Conservation (phyloP, 2,329 filamentous ascomycete species). For the Emergomyces pasteurianus region DNA sequence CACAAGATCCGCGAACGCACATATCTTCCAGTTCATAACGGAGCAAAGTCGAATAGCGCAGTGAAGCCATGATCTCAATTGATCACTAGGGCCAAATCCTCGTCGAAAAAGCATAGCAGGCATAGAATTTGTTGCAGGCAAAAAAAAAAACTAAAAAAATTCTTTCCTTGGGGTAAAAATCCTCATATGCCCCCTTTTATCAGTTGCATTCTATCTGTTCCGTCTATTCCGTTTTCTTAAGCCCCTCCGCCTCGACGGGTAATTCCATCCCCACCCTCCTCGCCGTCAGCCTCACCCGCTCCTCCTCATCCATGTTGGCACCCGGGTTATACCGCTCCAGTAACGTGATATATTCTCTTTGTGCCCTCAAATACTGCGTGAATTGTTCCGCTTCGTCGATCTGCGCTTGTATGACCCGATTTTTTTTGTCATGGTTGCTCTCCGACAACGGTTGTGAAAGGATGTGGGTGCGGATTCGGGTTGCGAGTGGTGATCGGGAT, state of each 20-base stretch:
- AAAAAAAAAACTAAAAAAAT: no score
- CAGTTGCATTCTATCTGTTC: not conserved
- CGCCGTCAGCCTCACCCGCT: conserved; percentile 72
- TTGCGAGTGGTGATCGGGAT: conserved; percentile 56
- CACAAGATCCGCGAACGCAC: not conserved
- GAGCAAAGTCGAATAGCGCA: not conserved
- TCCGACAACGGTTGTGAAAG: conserved; percentile 22
- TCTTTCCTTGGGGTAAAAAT: not conserved
- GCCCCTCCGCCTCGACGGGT: conserved; percentile 46
- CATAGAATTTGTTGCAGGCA: no score
- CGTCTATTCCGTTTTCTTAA: not conserved
- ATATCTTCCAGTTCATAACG: not conserved
- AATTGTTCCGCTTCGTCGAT: conserved; percentile 60
- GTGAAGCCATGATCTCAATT: no score
- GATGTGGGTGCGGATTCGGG: conserved; percentile 55
- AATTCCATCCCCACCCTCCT: conserved; percentile 83
- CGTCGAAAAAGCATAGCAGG: no score
- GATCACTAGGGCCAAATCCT: no score
- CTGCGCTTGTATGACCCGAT: conserved; percentile 20
- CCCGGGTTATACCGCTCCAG: conserved; percentile 90
- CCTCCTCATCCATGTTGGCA: conserved; percentile 73
- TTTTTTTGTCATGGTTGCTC: conserved; percentile 17
- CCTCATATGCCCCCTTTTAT: not conserved
- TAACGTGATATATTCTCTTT: conserved; percentile 68
- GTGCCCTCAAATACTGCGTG: conserved; percentile 68